Percentiles rank a stretch among this genome's conserved stretches.
These are phyloP conservation scores for Cutaneotrichosporon mucoides DNA, from an alignment of 1,284 basidiomycete species.

Conservation along the genomic window DNA sequence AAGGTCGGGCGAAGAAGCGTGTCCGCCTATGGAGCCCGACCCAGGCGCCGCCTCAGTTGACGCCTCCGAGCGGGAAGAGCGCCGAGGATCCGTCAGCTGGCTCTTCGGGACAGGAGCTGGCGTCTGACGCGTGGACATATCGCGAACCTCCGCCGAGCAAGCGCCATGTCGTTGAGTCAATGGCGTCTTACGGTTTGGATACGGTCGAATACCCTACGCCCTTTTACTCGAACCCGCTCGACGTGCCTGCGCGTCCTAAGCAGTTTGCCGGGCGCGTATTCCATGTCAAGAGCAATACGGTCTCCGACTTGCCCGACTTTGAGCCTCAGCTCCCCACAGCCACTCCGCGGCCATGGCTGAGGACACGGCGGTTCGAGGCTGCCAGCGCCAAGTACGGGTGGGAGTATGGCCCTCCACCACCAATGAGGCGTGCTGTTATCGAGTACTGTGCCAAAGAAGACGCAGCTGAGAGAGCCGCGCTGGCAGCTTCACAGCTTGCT, in stretches of 20 bases:
- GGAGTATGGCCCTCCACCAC: slow-evolving; percentile 70
- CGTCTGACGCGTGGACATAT: slow-evolving; percentile 54
- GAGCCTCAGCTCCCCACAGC: slow-evolving; percentile 7
- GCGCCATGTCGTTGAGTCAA: slow-evolving; percentile 54
- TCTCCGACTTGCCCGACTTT: slow-evolving; percentile 44
- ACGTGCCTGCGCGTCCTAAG: slow-evolving; percentile 64
- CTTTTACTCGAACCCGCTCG: slow-evolving; percentile 68
- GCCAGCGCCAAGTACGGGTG: slow-evolving; percentile 54
- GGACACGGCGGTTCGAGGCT: slow-evolving; percentile 13
- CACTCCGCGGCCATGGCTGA: slow-evolving; percentile 31
- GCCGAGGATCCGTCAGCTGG: neutral
- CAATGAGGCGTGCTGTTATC: slow-evolving; percentile 50
- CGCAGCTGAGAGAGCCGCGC: slow-evolving; percentile 8
- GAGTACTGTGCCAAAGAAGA: slow-evolving; percentile 55
- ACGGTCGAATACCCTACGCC: slow-evolving; percentile 68
- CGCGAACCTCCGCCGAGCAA: slow-evolving; percentile 55
- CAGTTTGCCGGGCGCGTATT: slow-evolving; percentile 80
- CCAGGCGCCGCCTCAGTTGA: neutral
- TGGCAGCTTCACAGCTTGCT: slow-evolving; percentile 57
- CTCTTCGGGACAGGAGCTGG: slow-evolving; percentile 4
- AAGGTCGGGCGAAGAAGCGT: slow-evolving; percentile 10
- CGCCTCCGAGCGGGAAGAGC: neutral
- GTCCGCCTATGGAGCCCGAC: slow-evolving; percentile 13
- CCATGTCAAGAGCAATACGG: slow-evolving; percentile 56
- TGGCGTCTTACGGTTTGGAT: slow-evolving; percentile 58